phyloP scores from a whole-genome alignment of 257 asterid genomes.

The Salvia miltiorrhiza region DNA sequence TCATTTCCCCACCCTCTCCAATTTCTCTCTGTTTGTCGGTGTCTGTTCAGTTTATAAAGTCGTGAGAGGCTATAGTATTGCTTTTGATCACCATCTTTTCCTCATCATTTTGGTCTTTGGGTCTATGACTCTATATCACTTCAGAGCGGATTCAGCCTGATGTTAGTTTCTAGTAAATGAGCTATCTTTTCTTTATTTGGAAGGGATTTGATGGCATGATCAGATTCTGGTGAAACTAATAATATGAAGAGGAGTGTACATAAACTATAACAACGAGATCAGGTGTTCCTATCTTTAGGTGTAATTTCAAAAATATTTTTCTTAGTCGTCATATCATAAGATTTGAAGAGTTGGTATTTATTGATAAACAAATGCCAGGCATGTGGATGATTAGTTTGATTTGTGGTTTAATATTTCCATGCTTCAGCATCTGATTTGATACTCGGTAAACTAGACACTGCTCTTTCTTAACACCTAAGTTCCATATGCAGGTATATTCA shows the following conservation, averaged over 20 bases:
- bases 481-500: slow-evolving; percentile 52
- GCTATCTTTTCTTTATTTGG: background rate
- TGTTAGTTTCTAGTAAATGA: background rate
- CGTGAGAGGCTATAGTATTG: background rate
- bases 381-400: too few species aligned
- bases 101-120: background rate
- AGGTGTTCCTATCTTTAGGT: background rate
- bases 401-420: background rate
- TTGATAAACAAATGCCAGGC: background rate
- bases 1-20: background rate
- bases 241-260: background rate
- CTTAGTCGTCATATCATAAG: background rate
- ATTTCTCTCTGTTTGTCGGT: background rate
- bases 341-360: background rate
- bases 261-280: background rate
- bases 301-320: background rate
- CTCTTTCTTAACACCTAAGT: slow-evolving; percentile 9
- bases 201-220: background rate
- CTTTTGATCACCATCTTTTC: background rate
- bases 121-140: background rate
- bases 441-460: background rate
- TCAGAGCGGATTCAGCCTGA: background rate
- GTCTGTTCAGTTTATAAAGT: background rate
- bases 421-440: background rate
- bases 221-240: too few species aligned